Conservation (phyloP, 768 basidiomycete species). For the Termitomyces sp. region DNA sequence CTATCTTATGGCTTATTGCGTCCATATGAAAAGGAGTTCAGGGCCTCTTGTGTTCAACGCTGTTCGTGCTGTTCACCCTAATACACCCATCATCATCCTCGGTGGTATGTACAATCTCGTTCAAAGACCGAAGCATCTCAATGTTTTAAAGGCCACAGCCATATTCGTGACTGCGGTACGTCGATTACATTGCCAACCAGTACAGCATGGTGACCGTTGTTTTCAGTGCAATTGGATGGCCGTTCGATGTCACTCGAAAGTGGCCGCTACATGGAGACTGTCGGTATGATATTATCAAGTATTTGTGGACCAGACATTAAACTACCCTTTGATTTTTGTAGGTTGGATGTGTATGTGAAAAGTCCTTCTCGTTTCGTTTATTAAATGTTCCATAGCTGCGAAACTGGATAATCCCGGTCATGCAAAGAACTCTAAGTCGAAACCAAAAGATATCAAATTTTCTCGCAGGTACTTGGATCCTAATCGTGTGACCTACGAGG, state of each 20-base stretch:
- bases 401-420: constrained; percentile 26
- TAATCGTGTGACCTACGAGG: constrained; percentile 72
- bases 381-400: constrained; percentile 27
- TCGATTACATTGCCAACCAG: constrained; percentile 9
- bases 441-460: constrained; percentile 53
- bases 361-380: not conserved
- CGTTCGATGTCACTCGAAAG: constrained; percentile 77
- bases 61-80: constrained; percentile 64
- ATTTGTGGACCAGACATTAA: not conserved
- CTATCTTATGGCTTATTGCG: not conserved
- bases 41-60: constrained; percentile 74
- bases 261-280: constrained; percentile 89
- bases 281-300: constrained; percentile 43
- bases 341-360: constrained; percentile 58
- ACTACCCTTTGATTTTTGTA: constrained; percentile 7
- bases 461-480: constrained; percentile 73
- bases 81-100: constrained; percentile 76
- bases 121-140: not conserved
- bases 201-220: not conserved
- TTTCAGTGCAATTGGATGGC: constrained; percentile 57
- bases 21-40: constrained; percentile 15
- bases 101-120: constrained; percentile 42
- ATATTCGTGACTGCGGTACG: constrained; percentile 75
- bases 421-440: not conserved
- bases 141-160: constrained; percentile 48